Base-by-base conservation (phyloP, 306 rosid genomes). In the Glycyrrhiza uralensis region DNA sequence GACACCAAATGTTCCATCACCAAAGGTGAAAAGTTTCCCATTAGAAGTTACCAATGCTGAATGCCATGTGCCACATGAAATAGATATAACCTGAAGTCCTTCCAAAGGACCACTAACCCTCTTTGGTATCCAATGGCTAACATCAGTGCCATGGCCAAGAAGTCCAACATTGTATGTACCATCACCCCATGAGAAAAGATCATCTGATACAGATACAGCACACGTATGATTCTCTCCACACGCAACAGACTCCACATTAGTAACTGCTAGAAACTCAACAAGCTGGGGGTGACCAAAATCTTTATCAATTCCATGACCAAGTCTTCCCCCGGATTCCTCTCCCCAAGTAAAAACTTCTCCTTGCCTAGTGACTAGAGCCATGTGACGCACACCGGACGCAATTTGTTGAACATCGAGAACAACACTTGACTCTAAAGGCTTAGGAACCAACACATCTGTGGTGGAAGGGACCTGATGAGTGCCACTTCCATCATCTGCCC, bases 261-360 rank as follows among this genome's bases (percentile, higher is more conserved):
- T 81, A 79, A 73, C 81, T 5, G 96, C 89, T 30, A 95, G 71
- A 67, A 86, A 84, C 85, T 95, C 97, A 45, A 95, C 96, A 42
- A 91, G 91, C 7, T 56, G 87, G 19, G 99, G 99, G 12, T 66
- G 82, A 32, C 88, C 81, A n/a, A 82, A 84, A 79, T 87, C 87
- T 80, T 58, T 89, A 75, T 95, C 96, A 26, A 74, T 70, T 33
- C 97, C 99, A 71, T 91, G 97, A 45, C 99, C 99, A 19, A 95
- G 93, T 69, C 97, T 82, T 68, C 99, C 99, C 2, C 99, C 99
- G 22, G 83, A 85, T 81, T 91, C 99, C 78, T 91, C 96, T 49
- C 99, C 99, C 99, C 99, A 95, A 26, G 97, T 95, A 56, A 95
- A 95, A 79, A 95, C 96, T 77, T 95, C 99, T 26, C 99, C 99